A percentile compares a stretch with the other conserved stretches of the same genome.
phyloP scores from a whole-genome alignment of 257 asterid species.

The Penstemon eatonii region DNA sequence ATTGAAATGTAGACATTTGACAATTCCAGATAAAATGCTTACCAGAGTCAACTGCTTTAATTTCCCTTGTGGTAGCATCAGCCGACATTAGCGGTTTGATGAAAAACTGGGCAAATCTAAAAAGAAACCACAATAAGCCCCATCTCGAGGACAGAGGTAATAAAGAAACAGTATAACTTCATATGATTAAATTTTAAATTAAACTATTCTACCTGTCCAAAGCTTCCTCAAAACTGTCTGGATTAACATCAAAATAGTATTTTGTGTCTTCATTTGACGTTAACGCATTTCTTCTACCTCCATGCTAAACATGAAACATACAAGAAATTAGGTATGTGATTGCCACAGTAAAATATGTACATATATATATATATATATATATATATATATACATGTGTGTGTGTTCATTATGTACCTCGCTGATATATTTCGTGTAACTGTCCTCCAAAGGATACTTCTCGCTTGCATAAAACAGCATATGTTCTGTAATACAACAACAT shows the following conservation, averaged over 20 bases:
- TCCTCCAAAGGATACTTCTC: constrained; percentile 95
- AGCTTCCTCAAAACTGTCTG: constrained; percentile 86
- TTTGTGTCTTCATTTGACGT: constrained; percentile 85
- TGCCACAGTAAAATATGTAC: constrained; percentile 13
- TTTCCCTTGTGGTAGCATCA: constrained; percentile 98
- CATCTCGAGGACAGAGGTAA: constrained; percentile 12
- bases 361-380: too few species aligned
- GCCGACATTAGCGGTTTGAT: constrained; percentile 94
- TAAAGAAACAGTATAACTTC: neutral
- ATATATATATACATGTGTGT: constrained; percentile 7
- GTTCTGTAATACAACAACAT: too few species aligned
- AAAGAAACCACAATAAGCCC: constrained; percentile 28
- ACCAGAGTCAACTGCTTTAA: too few species aligned
- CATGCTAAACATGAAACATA: constrained; percentile 53
- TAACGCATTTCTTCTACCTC: constrained; percentile 97
- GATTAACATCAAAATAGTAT: constrained; percentile 83
- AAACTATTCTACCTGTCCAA: constrained; percentile 70
- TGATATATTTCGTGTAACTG: constrained; percentile 86
- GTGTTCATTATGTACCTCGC: constrained; percentile 55
- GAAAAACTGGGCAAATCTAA: constrained; percentile 91
- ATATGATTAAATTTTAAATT: too few species aligned
- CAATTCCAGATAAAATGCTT: constrained; percentile 28
- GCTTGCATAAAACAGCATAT: too few species aligned
- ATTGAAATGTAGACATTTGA: constrained; percentile 21
- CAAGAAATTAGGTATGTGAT: constrained; percentile 12